Evolutionary conservation across 2,329 filamentous ascomycete species (phyloP).

Genomic region (Botrytis sinoallii): DNA sequence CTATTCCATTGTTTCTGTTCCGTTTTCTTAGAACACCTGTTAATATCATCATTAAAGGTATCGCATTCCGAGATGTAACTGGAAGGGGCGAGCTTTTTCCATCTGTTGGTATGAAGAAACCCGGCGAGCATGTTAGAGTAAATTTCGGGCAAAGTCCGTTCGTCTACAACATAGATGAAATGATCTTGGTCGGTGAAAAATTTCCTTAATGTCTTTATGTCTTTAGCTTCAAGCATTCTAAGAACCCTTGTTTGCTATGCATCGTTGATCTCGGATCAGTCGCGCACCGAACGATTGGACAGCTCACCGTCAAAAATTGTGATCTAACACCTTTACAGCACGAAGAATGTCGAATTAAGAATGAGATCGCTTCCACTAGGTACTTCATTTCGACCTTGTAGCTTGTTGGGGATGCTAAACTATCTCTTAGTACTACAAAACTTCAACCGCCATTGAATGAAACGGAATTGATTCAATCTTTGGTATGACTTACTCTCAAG

Average conservation of each 20-base stretch:
- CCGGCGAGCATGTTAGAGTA: constrained; percentile 57
- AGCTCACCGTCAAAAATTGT: not conserved
- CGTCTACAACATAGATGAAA: constrained; percentile 83
- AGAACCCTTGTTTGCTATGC: not conserved
- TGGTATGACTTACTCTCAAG: constrained; percentile 50
- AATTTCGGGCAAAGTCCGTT: constrained; percentile 76
- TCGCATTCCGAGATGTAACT: constrained; percentile 63
- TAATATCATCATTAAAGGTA: constrained; percentile 47
- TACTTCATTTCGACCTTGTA: constrained; percentile 24
- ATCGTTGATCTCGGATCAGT: not conserved
- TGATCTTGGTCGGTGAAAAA: constrained; percentile 64
- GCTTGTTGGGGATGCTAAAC: constrained; percentile 3
- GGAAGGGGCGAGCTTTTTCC: constrained; percentile 61
- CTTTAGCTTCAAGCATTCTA: not conserved
- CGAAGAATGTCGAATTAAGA: constrained; percentile 32
- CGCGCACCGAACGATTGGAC: not conserved
- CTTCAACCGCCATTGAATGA: constrained; percentile 65
- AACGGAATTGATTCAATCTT: constrained; percentile 73
- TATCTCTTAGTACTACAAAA: constrained; percentile 39
- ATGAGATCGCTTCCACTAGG: constrained; percentile 54
- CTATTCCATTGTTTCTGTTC: not conserved
- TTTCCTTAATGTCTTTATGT: not conserved
- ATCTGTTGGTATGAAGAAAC: constrained; percentile 61
- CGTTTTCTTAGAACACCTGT: not conserved
- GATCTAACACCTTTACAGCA: constrained; percentile 24